Conservation (phyloP, 805 yeast species). For the Middelhovenomyces tepae region DNA sequence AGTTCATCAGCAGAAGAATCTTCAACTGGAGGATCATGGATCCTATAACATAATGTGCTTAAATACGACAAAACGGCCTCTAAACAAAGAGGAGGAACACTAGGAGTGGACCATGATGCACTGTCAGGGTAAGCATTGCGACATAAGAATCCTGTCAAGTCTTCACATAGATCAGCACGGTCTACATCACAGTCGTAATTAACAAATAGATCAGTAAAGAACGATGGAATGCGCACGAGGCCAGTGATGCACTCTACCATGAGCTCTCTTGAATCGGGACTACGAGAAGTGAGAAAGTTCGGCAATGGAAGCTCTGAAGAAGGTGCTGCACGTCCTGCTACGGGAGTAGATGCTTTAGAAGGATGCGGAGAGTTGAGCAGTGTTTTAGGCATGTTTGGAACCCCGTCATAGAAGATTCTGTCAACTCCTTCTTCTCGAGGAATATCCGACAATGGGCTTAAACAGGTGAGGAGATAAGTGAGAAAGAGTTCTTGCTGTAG, state of each 20-base stretch:
- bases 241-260: conserved; percentile 74
- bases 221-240: conserved; percentile 52
- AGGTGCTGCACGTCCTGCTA: conserved; percentile 12
- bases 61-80: conserved; percentile 76
- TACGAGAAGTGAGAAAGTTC: conserved; percentile 10
- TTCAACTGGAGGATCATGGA: conserved; percentile 17
- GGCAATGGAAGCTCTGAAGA: conserved; percentile 11
- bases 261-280: conserved; percentile 52
- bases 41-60: conserved; percentile 46
- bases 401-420: conserved; percentile 31
- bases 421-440: conserved; percentile 31
- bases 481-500: conserved; percentile 62
- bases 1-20: conserved; percentile 9
- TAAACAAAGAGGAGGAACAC: conserved; percentile 87
- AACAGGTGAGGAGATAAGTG: conserved; percentile 30
- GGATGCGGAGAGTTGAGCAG: conserved; percentile 43
- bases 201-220: conserved; percentile 68
- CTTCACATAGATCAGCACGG: conserved; percentile 64
- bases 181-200: conserved; percentile 89
- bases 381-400: conserved; percentile 37
- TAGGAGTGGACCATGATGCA: conserved; percentile 67
- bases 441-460: conserved; percentile 29
- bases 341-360: conserved; percentile 17
- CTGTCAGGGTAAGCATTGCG: conserved; percentile 79
- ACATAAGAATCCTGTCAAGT: conserved; percentile 61